These are phyloP conservation scores for Colletotrichum shisoi DNA, from an alignment of 2,329 filamentous ascomycete genomes.

Conservation along the genomic window DNA sequence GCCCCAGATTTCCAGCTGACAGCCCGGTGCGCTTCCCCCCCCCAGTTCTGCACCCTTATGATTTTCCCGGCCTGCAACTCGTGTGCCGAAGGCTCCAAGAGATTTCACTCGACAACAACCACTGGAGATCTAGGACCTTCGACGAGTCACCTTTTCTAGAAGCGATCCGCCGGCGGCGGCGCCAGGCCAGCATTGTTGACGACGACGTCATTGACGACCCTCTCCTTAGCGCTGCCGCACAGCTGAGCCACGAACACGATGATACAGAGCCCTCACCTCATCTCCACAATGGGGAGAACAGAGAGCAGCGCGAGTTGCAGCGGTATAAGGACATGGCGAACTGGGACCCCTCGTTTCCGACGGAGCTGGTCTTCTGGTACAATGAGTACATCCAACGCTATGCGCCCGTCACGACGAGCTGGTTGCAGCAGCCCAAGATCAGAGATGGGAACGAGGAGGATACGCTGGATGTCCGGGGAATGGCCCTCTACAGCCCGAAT, in stretches of 20 bases:
- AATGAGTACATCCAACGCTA: constrained; percentile 86
- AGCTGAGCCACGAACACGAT: constrained; percentile 27
- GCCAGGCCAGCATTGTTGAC: constrained; percentile 43
- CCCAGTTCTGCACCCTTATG: constrained; percentile 67
- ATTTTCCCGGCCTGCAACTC: constrained; percentile 73
- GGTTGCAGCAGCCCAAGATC: constrained; percentile 72
- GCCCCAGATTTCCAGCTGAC: constrained; percentile 29
- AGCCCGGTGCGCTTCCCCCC: constrained; percentile 19
- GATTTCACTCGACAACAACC: constrained; percentile 74
- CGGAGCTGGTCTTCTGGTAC: constrained; percentile 82
- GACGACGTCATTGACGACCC: constrained; percentile 35
- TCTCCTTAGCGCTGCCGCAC: constrained; percentile 33
- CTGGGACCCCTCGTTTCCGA: constrained; percentile 81
- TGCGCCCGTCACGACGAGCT: constrained; percentile 75
- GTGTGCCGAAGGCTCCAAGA: constrained; percentile 71
- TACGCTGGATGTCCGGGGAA: constrained; percentile 73
- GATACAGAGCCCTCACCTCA: constrained; percentile 11
- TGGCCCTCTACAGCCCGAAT: constrained; percentile 69
- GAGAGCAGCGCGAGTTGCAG: constrained; percentile 48
- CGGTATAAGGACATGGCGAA: constrained; percentile 71
- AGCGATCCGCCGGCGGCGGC: constrained; percentile 63
- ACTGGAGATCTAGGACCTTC: constrained; percentile 82
- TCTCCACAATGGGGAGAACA: constrained; percentile 42
- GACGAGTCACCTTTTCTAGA: constrained; percentile 72
- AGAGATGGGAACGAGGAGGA: constrained; percentile 54